Evolutionary conservation across 345 rosid species (phyloP), one percentile per base, ranked within the genome.

Genomic region (Syzygium aqueum): DNA sequence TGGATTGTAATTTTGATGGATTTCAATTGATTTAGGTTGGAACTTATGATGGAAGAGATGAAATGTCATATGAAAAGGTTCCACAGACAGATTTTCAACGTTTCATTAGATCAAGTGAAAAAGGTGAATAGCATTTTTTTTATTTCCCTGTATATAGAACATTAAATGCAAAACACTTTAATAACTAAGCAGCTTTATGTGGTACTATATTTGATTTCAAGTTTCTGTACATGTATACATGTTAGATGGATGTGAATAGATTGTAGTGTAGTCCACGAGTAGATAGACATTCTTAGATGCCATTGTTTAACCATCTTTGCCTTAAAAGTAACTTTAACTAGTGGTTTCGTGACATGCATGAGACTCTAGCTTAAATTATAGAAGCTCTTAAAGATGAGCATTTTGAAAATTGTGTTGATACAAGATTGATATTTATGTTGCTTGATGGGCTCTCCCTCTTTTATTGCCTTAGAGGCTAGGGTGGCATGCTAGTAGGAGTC

Each of bases 51-150:
- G 12, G 61, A 3, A 87, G 90, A 33, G 95, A 93, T 89, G 95
- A 91, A 86, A 93, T 93, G 90, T 84, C 90, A 2, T 94, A 91
- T n/a, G 91, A 83, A 12, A 85, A 37, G 23, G 89, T 87, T 43
- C 95, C 95, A 5, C 13, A 91, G 63, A 92, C 93, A 1, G 91
- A 93, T 8, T 94, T 94, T 86, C 97, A 94, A 54, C 84, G 54
- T 6, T 86, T 82, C 30, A 94, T 94, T 21, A 84, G 97, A 84
- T 85, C 88, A 77, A 89, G 84, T 16, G 89, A 83, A 88, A 86
- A 90, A 51, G 94, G 95, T 94, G 23, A 85, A 92, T 21, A 2
- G 27, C 11, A 27, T 16, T 77, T 28, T 28, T 11, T 37, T 78
- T 37, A 37, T 65, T 16, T 65, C 37, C 12, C 30, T 30, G 77